Evolutionary conservation across 495 filamentous ascomycete genomes (phyloP).

Genomic region (Hypoxylon crocopeplum): DNA sequence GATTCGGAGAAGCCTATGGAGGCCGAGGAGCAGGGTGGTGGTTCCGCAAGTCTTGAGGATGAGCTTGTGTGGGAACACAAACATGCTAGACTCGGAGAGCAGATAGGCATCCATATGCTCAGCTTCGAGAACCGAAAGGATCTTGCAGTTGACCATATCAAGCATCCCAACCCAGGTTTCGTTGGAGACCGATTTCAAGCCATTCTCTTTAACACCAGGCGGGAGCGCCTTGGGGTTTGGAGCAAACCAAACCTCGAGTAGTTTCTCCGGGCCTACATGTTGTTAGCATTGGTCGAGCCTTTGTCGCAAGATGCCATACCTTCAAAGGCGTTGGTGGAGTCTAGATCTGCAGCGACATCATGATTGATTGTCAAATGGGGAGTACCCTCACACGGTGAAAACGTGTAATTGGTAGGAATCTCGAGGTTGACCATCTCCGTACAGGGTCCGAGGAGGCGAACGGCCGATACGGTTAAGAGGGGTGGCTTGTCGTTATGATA

Average conservation of each 20-base stretch:
- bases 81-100: conserved; percentile 99
- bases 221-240: conserved; percentile 79
- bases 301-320: conserved; percentile 55
- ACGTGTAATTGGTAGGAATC: conserved; percentile 79
- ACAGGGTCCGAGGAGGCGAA: conserved; percentile 29
- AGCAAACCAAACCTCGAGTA: conserved; percentile 98
- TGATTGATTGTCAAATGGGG: conserved; percentile 95
- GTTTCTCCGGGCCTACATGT: conserved; percentile 84
- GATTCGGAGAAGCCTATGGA: conserved; percentile 89
- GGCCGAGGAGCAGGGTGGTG: conserved; percentile 87
- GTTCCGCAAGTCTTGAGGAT: conserved; percentile 99
- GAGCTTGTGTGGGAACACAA: conserved; percentile 98
- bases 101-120: conserved; percentile 97
- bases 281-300: background rate
- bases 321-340: conserved; percentile 97
- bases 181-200: conserved; percentile 83
- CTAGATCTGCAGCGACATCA: conserved; percentile 90
- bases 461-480: background rate
- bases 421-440: conserved; percentile 82
- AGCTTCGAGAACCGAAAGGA: conserved; percentile 93
- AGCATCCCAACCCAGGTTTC: conserved; percentile 97
- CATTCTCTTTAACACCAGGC: conserved; percentile 69
- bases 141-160: conserved; percentile 97
- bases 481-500: conserved; percentile 19
- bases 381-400: conserved; percentile 80